phyloP scores from a whole-genome alignment of 257 asterid genomes.

The Prunella vulgaris region DNA sequence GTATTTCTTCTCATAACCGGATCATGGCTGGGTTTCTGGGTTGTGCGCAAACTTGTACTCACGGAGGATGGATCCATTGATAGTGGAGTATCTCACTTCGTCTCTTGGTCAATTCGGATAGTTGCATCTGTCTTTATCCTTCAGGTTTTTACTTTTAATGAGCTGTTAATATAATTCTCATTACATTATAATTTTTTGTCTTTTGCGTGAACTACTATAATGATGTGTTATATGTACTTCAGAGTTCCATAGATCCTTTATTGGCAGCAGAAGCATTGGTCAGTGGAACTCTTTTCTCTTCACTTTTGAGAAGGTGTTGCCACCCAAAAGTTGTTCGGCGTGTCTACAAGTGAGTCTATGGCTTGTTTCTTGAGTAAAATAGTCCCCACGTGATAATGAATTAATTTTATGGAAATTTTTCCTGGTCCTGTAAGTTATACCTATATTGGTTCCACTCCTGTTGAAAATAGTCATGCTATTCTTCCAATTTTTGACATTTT shows the following conservation, averaged over 20 bases:
- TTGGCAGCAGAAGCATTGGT: slow-evolving; percentile 65
- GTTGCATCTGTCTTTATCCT: slow-evolving; percentile 73
- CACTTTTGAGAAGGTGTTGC: slow-evolving; percentile 33
- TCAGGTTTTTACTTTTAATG: slow-evolving; percentile 50
- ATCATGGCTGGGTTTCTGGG: slow-evolving; percentile 95
- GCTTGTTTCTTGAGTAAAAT: neutral
- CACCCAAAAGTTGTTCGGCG: slow-evolving; percentile 42
- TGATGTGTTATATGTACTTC: slow-evolving; percentile 23
- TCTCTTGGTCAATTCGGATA: slow-evolving; percentile 70
- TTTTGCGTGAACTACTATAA: slow-evolving; percentile 5
- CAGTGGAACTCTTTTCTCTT: slow-evolving; percentile 53
- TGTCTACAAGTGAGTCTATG: slow-evolving; percentile 51
- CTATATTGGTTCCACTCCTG: too few relatives aligned
- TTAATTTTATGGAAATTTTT: too few relatives aligned
- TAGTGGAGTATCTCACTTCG: slow-evolving; percentile 58
- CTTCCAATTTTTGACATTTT: too few relatives aligned
- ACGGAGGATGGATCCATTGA: slow-evolving; percentile 77
- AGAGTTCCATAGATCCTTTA: slow-evolving; percentile 76
- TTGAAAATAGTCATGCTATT: too few relatives aligned
- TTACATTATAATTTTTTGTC: neutral
- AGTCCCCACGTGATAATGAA: neutral
- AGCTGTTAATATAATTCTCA: neutral
- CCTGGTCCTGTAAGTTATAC: too few relatives aligned
- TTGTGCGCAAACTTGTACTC: slow-evolving; percentile 80
- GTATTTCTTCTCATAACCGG: slow-evolving; percentile 68